These are phyloP conservation scores for Pichia sp. DNA, from an alignment of 1,139 yeast species.

Conservation along the genomic window DNA sequence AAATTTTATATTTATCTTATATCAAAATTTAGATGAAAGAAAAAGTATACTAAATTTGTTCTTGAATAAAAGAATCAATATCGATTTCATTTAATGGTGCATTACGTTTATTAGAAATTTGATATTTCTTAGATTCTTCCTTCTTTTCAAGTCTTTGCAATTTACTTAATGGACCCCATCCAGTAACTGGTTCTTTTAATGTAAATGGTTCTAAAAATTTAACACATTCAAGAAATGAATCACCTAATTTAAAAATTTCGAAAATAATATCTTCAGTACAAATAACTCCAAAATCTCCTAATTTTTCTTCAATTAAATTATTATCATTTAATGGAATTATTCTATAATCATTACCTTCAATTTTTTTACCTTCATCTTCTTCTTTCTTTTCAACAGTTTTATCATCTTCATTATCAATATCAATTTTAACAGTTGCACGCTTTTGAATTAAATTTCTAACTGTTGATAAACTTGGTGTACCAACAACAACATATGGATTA, in stretches of 20 bases:
- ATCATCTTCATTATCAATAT: slow-evolving; percentile 33
- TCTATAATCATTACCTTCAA: slow-evolving; percentile 23
- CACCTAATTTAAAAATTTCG: slow-evolving; percentile 59
- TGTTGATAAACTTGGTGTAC: slow-evolving; percentile 64
- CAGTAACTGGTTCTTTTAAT: slow-evolving; percentile 62
- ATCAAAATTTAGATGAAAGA: not conserved
- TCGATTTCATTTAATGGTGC: slow-evolving; percentile 64
- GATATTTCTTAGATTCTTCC: slow-evolving; percentile 35
- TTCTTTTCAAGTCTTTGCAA: slow-evolving; percentile 44
- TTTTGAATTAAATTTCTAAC: slow-evolving; percentile 70
- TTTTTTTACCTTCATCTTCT: slow-evolving; percentile 1
- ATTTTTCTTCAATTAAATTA: slow-evolving; percentile 63
- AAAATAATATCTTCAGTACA: slow-evolving; percentile 77
- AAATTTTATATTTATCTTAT: not conserved
- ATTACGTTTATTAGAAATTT: slow-evolving; percentile 54
- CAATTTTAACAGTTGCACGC: slow-evolving; percentile 54
- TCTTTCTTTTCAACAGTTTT: slow-evolving; percentile 16
- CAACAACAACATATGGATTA: slow-evolving; percentile 67
- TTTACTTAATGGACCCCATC: slow-evolving; percentile 61
- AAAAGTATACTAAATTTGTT: slow-evolving; percentile 43
- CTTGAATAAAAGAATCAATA: slow-evolving; percentile 59
- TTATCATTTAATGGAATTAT: slow-evolving; percentile 56
- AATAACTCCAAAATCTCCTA: slow-evolving; percentile 63
- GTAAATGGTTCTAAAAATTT: slow-evolving; percentile 65
- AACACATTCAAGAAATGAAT: slow-evolving; percentile 51